Conservation (phyloP, 192 early-diverging fungal genomes). For the Coemansia sp. region DNA sequence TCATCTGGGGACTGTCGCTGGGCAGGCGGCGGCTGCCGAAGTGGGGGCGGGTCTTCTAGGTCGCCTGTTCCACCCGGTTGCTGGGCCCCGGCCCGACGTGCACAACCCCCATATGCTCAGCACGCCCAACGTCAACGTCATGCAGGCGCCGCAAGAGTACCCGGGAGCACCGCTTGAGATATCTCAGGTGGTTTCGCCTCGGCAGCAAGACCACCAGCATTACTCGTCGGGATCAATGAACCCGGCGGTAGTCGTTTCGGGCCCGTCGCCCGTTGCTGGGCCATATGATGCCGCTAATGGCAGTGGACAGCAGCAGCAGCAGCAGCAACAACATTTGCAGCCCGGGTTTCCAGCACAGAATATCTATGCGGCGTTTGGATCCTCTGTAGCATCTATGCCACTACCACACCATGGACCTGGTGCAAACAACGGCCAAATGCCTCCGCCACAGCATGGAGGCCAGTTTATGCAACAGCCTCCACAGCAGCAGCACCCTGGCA, state of each 20-base stretch:
- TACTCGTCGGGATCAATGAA: constrained; percentile 7
- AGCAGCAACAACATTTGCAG: constrained; percentile 12
- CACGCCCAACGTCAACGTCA: constrained; percentile 18
- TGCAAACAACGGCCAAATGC: not conserved
- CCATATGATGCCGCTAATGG: not conserved
- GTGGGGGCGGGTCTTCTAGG: constrained; percentile 18
- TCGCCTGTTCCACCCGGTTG: constrained; percentile 18
- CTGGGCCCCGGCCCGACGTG: not conserved
- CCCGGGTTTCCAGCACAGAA: constrained; percentile 3
- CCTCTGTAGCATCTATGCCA: constrained; percentile 15
- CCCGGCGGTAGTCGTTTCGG: not conserved
- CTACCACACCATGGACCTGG: constrained; percentile 8
- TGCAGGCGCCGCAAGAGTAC: constrained; percentile 23
- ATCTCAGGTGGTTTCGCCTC: not conserved
- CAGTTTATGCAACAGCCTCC: not conserved
- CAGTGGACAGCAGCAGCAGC: constrained; percentile 14
- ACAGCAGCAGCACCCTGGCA: not conserved
- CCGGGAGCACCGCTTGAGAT: constrained; percentile 3
- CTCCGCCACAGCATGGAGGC: constrained; percentile 7
- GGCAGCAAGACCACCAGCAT: constrained; percentile 11
- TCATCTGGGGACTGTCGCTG: not conserved
- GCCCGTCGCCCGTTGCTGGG: not conserved
- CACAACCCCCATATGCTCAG: constrained; percentile 1
- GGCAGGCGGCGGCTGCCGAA: constrained; percentile 8
- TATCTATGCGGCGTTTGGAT: not conserved